These are phyloP conservation scores for Pseudofabraea citricarpa DNA, from an alignment of 2,329 filamentous ascomycete species.

Conservation along the genomic window DNA sequence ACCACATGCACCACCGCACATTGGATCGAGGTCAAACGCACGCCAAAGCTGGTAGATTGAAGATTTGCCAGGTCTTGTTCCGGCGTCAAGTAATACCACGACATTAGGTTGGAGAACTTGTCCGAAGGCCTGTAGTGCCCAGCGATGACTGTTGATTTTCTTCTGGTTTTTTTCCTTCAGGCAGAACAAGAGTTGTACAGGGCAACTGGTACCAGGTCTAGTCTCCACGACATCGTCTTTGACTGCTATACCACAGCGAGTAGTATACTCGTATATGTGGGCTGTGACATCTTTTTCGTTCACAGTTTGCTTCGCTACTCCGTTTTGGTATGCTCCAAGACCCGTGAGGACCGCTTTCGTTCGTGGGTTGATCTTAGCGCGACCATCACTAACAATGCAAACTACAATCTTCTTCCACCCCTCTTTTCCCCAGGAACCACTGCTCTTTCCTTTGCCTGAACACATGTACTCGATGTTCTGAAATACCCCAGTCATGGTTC, in stretches of 20 bases:
- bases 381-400: slow-evolving; percentile 63
- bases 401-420: slow-evolving; percentile 73
- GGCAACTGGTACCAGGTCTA: slow-evolving; percentile 80
- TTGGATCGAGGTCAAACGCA: slow-evolving; percentile 16
- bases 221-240: slow-evolving; percentile 78
- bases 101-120: slow-evolving; percentile 16
- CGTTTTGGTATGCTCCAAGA: slow-evolving; percentile 64
- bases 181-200: slow-evolving; percentile 20
- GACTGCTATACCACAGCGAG: slow-evolving; percentile 72
- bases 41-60: slow-evolving; percentile 18
- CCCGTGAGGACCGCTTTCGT: slow-evolving; percentile 60
- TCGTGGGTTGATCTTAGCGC: slow-evolving; percentile 63
- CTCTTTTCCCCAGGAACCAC: slow-evolving; percentile 57
- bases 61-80: slow-evolving; percentile 14
- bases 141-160: slow-evolving; percentile 22
- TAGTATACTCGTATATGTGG: slow-evolving; percentile 61
- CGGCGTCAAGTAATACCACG: slow-evolving; percentile 18
- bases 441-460: slow-evolving; percentile 55
- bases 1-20: slow-evolving; percentile 19
- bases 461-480: slow-evolving; percentile 72
- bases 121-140: slow-evolving; percentile 20
- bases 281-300: slow-evolving; percentile 67
- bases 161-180: slow-evolving; percentile 21
- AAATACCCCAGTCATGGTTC: slow-evolving; percentile 65
- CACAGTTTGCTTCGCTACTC: slow-evolving; percentile 66